Percentiles rank a stretch among this genome's conserved stretches.
Conservation (phyloP, 306 rosid genomes). For the Prunus mira region DNA sequence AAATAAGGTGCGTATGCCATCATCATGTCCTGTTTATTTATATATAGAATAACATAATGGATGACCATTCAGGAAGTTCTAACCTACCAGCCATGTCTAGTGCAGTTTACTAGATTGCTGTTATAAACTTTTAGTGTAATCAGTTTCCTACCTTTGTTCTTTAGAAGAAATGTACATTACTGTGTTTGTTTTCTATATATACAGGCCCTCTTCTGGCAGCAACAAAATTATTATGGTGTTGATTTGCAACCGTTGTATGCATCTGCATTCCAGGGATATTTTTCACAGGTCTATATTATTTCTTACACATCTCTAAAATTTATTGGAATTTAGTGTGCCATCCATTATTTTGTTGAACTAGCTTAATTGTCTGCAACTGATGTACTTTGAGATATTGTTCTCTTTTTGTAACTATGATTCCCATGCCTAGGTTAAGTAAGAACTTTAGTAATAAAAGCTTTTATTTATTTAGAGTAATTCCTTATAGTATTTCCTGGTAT, state of each 20-base stretch:
- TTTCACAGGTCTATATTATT: conserved; percentile 69
- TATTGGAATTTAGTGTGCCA: background rate
- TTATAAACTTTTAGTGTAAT: background rate
- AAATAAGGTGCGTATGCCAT: conserved; percentile 66
- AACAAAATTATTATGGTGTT: conserved; percentile 88
- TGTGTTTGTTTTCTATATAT: conserved; percentile 8
- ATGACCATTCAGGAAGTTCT: background rate
- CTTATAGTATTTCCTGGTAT: background rate
- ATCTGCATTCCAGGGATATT: conserved; percentile 88
- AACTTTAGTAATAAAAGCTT: background rate
- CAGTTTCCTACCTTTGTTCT: background rate
- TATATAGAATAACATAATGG: background rate
- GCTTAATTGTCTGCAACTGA: background rate
- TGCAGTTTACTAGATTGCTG: background rate
- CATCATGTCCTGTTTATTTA: conserved; percentile 1
- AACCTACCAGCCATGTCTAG: background rate
- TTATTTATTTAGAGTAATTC: background rate
- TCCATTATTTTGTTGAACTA: background rate
- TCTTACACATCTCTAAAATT: conserved; percentile 11
- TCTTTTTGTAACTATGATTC: background rate
- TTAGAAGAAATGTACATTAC: background rate
- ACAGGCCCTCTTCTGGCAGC: conserved; percentile 98
- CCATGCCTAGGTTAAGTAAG: background rate
- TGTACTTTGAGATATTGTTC: background rate
- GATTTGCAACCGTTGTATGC: conserved; percentile 85